phyloP scores from a whole-genome alignment of 306 rosid genomes.

The Sechiopsis laciniata region DNA sequence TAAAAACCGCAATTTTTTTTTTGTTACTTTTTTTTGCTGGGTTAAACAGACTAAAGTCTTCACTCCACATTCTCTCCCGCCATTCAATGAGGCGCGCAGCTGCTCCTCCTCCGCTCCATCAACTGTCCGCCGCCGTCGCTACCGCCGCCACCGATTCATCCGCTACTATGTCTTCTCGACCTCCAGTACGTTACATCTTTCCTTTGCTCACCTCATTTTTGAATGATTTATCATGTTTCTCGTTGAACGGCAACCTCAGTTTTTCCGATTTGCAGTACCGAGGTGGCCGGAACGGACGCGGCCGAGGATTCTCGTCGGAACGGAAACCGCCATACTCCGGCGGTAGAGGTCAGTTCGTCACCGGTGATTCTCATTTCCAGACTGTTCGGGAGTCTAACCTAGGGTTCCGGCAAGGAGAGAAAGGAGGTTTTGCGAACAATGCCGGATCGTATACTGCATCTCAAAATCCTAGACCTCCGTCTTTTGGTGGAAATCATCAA shows the following conservation, averaged over 20 bases:
- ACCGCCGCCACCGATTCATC: conserved; percentile 29
- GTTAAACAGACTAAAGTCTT: not conserved
- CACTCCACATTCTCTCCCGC: conserved; percentile 4
- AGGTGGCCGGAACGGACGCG: conserved; percentile 35
- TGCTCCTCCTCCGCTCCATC: conserved; percentile 34
- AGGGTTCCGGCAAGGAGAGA: conserved; percentile 33
- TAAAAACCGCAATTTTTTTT: not conserved
- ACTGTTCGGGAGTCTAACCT: conserved; percentile 54
- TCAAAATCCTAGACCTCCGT: conserved; percentile 24
- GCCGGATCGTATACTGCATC: not conserved
- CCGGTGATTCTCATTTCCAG: conserved; percentile 50
- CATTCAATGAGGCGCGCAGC: conserved; percentile 48
- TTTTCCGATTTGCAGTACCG: conserved; percentile 42
- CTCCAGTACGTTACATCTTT: conserved; percentile 31
- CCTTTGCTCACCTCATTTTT: not conserved
- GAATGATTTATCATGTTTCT: not conserved
- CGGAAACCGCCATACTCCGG: conserved; percentile 30
- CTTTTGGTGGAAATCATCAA: conserved; percentile 15
- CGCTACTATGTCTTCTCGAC: conserved; percentile 43
- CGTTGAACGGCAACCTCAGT: not conserved
- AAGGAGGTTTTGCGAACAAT: conserved; percentile 35
- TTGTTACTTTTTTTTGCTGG: not conserved
- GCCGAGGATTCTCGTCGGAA: conserved; percentile 40
- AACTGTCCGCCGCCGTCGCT: conserved; percentile 33
- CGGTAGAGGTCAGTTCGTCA: conserved; percentile 38